These are phyloP conservation scores for Guadua angustifolia DNA, from an alignment of 176 grass and related monocot genomes.

Conservation along the genomic window DNA sequence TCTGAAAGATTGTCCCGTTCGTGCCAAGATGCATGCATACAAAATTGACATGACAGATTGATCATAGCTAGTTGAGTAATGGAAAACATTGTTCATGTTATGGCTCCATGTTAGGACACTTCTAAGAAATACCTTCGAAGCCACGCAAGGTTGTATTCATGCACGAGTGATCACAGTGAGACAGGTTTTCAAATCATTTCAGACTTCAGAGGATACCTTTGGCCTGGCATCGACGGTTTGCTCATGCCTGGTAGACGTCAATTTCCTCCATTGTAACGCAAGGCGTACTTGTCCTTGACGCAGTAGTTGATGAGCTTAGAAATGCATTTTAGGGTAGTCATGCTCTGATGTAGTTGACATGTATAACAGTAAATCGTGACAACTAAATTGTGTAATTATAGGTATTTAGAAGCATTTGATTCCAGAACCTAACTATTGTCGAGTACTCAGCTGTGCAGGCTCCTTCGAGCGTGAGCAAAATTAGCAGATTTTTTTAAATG, in stretches of 20 bases:
- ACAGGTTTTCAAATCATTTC: slow-evolving; percentile 16
- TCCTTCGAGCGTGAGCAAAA: not conserved
- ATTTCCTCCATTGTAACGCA: not conserved
- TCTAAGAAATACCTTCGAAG: slow-evolving; percentile 28
- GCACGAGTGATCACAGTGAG: not conserved
- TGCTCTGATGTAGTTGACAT: not conserved
- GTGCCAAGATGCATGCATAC: not conserved
- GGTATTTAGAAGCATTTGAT: not conserved
- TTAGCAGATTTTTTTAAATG: not conserved
- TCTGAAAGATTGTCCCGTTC: slow-evolving; percentile 22
- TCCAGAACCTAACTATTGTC: not conserved
- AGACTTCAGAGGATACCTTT: not conserved
- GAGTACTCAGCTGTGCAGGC: not conserved
- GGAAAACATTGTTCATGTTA: not conserved
- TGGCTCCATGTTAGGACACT: slow-evolving; percentile 3
- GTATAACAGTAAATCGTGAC: not conserved
- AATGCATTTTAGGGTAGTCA: not conserved
- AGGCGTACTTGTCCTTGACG: not conserved
- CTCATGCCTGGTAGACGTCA: not conserved
- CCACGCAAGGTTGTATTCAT: slow-evolving; percentile 26
- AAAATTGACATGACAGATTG: slow-evolving; percentile 25
- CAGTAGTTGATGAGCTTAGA: not conserved
- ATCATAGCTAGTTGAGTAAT: not conserved
- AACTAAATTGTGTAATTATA: not conserved
- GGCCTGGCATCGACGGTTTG: not conserved